Evolutionary conservation across 768 basidiomycete species (phyloP).

Genomic region (Lactarius quietus): DNA sequence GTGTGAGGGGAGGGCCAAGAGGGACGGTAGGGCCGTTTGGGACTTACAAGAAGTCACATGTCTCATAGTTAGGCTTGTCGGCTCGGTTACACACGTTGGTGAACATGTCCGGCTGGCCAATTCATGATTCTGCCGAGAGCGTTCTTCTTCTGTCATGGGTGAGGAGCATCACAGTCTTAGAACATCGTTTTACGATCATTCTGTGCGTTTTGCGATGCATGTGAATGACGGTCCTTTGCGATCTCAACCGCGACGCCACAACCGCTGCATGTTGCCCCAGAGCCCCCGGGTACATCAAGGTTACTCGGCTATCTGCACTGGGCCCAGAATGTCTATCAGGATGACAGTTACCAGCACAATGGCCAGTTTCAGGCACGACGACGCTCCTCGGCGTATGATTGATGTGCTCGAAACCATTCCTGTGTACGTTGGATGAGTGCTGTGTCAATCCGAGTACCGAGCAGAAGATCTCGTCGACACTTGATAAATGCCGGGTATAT

Average conservation of each 20-base stretch:
- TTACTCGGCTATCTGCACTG: neutral
- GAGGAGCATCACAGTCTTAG: neutral
- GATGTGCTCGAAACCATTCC: neutral
- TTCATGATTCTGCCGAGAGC: neutral
- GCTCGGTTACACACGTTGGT: neutral
- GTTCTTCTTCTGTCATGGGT: neutral
- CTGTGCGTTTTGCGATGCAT: neutral
- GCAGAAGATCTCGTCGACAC: neutral
- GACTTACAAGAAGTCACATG: slow-evolving; percentile 24
- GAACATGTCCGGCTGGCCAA: neutral
- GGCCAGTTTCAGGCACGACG: neutral
- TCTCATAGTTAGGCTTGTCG: slow-evolving; percentile 1
- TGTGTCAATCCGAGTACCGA: neutral
- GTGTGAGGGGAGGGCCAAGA: slow-evolving; percentile 25
- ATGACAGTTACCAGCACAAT: neutral
- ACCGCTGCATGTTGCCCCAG: neutral
- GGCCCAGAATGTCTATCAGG: neutral
- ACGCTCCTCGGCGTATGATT: neutral
- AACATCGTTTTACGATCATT: neutral
- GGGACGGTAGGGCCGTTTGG: slow-evolving; percentile 28
- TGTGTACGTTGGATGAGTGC: neutral
- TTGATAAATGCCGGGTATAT: neutral
- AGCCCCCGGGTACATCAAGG: neutral
- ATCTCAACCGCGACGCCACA: neutral
- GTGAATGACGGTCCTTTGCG: neutral